phyloP scores from a whole-genome alignment of 2,329 filamentous ascomycete genomes.

The Xylariaceae sp. region DNA sequence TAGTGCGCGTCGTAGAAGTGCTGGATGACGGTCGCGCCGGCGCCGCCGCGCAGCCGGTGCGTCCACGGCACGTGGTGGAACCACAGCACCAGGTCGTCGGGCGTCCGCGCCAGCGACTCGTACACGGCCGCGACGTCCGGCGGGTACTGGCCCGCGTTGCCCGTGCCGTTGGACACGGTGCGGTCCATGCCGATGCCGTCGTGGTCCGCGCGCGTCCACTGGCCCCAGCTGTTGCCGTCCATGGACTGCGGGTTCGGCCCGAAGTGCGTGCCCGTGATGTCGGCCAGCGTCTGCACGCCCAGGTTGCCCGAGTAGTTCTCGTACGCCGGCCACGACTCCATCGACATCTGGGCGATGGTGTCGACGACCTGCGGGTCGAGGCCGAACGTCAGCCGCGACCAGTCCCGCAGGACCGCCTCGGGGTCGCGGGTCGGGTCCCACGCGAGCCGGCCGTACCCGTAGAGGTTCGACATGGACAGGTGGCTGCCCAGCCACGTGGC shows the following conservation, averaged over 20 bases:
- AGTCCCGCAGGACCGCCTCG: conserved; percentile 49
- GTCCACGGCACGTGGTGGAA: conserved; percentile 69
- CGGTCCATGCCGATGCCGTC: conserved; percentile 62
- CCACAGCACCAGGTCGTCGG: conserved; percentile 62
- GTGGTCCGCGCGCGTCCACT: conserved; percentile 61
- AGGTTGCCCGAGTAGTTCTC: conserved; percentile 66
- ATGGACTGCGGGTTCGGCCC: conserved; percentile 60
- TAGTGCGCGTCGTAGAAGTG: conserved; percentile 46
- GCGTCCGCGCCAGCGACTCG: conserved; percentile 55
- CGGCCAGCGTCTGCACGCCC: conserved; percentile 60
- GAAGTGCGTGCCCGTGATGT: conserved; percentile 60
- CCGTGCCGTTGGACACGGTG: conserved; percentile 60
- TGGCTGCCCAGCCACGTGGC: conserved; percentile 63
- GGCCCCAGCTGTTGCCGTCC: conserved; percentile 62
- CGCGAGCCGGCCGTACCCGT: conserved; percentile 59
- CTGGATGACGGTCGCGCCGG: conserved; percentile 57
- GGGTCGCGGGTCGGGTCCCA: conserved; percentile 52
- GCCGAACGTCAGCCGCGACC: conserved; percentile 62
- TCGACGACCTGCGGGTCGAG: conserved; percentile 45
- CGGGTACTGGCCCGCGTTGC: conserved; percentile 59
- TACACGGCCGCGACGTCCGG: conserved; percentile 48
- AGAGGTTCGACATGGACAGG: conserved; percentile 63
- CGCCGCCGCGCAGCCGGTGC: conserved; percentile 46
- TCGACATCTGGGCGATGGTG: conserved; percentile 53
- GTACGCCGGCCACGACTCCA: conserved; percentile 64